These are phyloP conservation scores for Oryza brachyantha DNA, from an alignment of 176 grass and related monocot genomes.

Conservation along the genomic window DNA sequence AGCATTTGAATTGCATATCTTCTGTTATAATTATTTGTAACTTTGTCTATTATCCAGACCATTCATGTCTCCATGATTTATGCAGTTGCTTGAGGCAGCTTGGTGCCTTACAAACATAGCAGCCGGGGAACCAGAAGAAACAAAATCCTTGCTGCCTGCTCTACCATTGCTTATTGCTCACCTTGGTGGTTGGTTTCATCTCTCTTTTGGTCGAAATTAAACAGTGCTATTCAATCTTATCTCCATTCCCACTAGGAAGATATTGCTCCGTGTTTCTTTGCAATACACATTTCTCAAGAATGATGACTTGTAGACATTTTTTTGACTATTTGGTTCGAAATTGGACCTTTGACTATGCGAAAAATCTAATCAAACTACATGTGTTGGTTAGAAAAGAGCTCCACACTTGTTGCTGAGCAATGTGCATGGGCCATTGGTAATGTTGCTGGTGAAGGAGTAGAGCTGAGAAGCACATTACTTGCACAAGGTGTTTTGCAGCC, in stretches of 20 bases:
- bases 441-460: constrained; percentile 89
- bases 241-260: not conserved
- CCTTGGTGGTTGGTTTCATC: constrained; percentile 77
- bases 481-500: constrained; percentile 81
- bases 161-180: constrained; percentile 91
- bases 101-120: constrained; percentile 99
- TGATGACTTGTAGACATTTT: not conserved
- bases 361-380: constrained; percentile 22
- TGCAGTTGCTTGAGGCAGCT: constrained; percentile 90
- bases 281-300: constrained; percentile 2
- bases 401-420: constrained; percentile 73
- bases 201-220: constrained; percentile 32
- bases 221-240: not conserved
- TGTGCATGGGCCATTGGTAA: constrained; percentile 97
- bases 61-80: constrained; percentile 23
- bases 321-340: not conserved
- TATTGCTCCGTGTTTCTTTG: not conserved
- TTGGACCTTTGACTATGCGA: constrained; percentile 8
- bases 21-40: not conserved
- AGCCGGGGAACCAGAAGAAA: constrained; percentile 80
- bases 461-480: constrained; percentile 82
- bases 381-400: constrained; percentile 83
- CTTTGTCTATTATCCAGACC: constrained; percentile 18
- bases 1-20: not conserved
- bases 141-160: constrained; percentile 71